Evolutionary conservation across 2,329 filamentous ascomycete genomes (phyloP).

Genomic region (Nemania sp.): DNA sequence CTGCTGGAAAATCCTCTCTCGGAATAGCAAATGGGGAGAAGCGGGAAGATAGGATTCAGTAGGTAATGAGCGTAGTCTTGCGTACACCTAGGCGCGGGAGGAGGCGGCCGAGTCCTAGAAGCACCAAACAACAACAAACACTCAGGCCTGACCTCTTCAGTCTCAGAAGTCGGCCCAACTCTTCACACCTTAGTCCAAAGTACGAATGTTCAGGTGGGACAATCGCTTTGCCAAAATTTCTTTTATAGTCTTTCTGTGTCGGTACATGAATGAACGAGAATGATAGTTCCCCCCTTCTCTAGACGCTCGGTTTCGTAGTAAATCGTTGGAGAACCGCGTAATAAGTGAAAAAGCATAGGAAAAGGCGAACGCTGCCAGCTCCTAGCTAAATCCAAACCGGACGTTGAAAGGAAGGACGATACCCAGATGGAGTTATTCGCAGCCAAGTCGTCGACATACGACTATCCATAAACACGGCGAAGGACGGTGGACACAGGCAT

Average conservation of each 20-base stretch:
- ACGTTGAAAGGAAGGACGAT: conserved; percentile 46
- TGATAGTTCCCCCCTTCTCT: conserved; percentile 41
- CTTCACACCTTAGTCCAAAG: conserved; percentile 39
- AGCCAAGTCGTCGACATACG: conserved; percentile 49
- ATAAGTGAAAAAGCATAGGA: conserved; percentile 45
- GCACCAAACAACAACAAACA: conserved; percentile 48
- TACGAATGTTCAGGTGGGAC: conserved; percentile 31
- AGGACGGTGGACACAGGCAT: conserved; percentile 50
- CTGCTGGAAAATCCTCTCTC: conserved; percentile 48
- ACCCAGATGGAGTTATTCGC: conserved; percentile 48
- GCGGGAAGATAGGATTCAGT: conserved; percentile 45
- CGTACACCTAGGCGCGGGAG: conserved; percentile 47
- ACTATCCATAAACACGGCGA: conserved; percentile 51
- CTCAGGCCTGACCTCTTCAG: conserved; percentile 42
- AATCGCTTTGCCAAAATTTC: conserved; percentile 35
- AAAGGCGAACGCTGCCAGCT: conserved; percentile 41
- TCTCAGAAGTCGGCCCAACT: conserved; percentile 39
- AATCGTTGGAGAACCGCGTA: conserved; percentile 44
- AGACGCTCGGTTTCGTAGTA: conserved; percentile 44
- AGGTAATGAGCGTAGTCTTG: conserved; percentile 44
- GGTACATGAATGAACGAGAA: conserved; percentile 43
- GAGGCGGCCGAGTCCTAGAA: conserved; percentile 46
- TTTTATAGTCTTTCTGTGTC: conserved; percentile 37
- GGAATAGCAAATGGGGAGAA: conserved; percentile 49
- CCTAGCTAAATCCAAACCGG: conserved; percentile 37